A percentile compares a stretch with the other conserved stretches of the same genome.
Evolutionary conservation across 345 rosid genomes (phyloP).

Genomic region (Eucalyptus coolabah): DNA sequence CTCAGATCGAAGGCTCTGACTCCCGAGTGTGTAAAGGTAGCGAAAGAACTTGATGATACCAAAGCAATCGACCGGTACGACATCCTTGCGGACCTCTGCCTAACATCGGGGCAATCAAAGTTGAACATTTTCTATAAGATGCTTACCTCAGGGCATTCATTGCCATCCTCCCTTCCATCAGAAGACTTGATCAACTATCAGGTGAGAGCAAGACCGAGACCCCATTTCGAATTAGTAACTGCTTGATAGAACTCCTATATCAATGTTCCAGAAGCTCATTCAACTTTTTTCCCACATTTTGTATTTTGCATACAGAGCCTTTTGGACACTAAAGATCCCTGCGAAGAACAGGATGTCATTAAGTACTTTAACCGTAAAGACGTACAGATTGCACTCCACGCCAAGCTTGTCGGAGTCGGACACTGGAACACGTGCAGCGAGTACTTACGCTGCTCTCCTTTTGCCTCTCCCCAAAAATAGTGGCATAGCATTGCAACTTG

Average conservation of each 20-base stretch:
- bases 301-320: background rate
- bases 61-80: conserved; percentile 3
- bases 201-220: background rate
- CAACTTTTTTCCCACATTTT: background rate
- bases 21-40: background rate
- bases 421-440: conserved; percentile 19
- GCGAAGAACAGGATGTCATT: conserved; percentile 13
- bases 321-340: conserved; percentile 3
- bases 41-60: background rate
- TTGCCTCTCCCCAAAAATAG: background rate
- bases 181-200: background rate
- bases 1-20: too few relatives aligned
- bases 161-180: background rate
- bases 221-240: background rate
- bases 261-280: background rate
- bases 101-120: conserved; percentile 3
- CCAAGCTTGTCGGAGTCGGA: conserved; percentile 11
- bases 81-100: conserved; percentile 19
- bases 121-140: background rate
- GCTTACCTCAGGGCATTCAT: background rate
- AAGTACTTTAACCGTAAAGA: conserved; percentile 35
- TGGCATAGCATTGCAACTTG: background rate
- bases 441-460: background rate
- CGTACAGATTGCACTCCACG: conserved; percentile 33
- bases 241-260: background rate